A percentile compares a stretch with the other conserved stretches of the same genome.
Evolutionary conservation across 1,284 basidiomycete species (phyloP).

Genomic region (Polyporus tsugae): DNA sequence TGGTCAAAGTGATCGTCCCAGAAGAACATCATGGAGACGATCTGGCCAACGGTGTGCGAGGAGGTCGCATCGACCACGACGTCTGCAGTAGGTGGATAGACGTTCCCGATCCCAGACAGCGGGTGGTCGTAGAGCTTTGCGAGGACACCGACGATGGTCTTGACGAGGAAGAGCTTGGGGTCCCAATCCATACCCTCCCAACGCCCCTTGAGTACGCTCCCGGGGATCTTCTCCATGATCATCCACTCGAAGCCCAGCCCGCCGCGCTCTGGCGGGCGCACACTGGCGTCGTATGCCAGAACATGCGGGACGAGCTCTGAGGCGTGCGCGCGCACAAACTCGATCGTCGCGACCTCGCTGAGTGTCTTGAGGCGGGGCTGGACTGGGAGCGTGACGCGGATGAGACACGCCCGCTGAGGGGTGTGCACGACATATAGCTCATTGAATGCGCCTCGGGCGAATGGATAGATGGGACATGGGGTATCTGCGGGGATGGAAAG

Average conservation of each 20-base stretch:
- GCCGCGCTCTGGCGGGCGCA: neutral
- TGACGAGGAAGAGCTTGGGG: neutral
- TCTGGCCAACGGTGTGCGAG: neutral
- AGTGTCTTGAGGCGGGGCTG: slow-evolving; percentile 1
- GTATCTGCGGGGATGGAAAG: neutral
- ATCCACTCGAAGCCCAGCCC: neutral
- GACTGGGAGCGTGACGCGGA: slow-evolving; percentile 1
- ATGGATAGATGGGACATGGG: neutral
- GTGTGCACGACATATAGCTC: neutral
- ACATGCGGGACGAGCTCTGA: neutral
- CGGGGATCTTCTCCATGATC: neutral
- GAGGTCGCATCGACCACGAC: neutral
- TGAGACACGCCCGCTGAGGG: neutral
- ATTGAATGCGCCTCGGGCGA: neutral
- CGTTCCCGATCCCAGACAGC: neutral
- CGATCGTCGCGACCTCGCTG: neutral
- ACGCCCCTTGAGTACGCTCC: neutral
- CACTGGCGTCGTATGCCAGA: neutral
- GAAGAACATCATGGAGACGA: neutral
- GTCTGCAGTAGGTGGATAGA: neutral
- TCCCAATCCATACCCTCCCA: neutral
- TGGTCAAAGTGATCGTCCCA: neutral
- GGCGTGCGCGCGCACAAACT: neutral
- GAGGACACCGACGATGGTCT: neutral
- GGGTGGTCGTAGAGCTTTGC: neutral